phyloP scores from a whole-genome alignment of 306 rosid species.

The Cicer chorassanicum region DNA sequence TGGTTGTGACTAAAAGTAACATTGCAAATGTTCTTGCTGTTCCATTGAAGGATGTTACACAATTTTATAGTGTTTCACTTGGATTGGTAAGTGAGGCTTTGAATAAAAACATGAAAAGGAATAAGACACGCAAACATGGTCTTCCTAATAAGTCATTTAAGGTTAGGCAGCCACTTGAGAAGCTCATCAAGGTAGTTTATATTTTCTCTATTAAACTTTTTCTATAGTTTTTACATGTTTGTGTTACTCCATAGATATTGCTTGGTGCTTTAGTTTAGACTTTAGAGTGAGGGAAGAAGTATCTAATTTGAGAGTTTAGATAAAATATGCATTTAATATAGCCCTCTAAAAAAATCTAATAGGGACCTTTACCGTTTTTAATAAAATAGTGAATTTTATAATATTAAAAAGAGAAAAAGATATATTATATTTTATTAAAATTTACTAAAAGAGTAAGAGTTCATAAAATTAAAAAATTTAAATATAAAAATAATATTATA shows the following conservation, averaged over 20 bases:
- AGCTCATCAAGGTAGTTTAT: conserved; percentile 65
- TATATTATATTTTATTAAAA: too few relatives aligned
- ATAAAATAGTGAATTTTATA: too few relatives aligned
- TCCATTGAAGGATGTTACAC: conserved; percentile 51
- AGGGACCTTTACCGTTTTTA: too few relatives aligned
- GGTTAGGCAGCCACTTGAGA: conserved; percentile 61
- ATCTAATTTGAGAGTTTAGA: background rate
- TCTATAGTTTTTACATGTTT: background rate
- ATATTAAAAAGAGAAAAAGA: too few relatives aligned
- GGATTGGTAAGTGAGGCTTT: conserved; percentile 68
- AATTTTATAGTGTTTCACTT: conserved; percentile 72
- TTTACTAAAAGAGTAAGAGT: too few relatives aligned
- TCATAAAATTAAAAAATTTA: too few relatives aligned
- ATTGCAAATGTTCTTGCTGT: conserved; percentile 50
- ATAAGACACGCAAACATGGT: conserved; percentile 46
- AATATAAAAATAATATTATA: too few relatives aligned
- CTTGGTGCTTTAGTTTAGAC: background rate
- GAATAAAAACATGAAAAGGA: conserved; percentile 44
- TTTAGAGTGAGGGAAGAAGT: background rate
- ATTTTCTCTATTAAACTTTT: background rate
- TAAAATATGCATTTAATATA: too few relatives aligned
- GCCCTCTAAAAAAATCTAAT: too few relatives aligned
- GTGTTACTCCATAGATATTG: background rate
- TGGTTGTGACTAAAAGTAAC: conserved; percentile 57
- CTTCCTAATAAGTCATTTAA: conserved; percentile 46